Evolutionary conservation across 176 grass and related monocot genomes (phyloP).

Genomic region (Elymus sibiricus): DNA sequence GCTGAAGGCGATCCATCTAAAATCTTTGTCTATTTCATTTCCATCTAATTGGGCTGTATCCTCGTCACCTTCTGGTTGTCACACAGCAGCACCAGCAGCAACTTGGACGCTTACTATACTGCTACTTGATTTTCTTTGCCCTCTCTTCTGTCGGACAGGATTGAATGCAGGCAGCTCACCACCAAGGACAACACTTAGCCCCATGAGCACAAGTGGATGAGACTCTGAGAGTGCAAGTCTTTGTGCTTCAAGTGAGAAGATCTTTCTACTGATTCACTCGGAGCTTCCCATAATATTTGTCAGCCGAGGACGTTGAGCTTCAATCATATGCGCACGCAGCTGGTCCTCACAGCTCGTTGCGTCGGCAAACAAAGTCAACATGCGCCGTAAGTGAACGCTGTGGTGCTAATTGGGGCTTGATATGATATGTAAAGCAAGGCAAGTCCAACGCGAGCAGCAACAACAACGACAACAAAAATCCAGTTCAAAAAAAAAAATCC

Average conservation of each 20-base stretch:
- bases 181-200: neutral
- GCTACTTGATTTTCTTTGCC: neutral
- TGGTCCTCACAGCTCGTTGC: neutral
- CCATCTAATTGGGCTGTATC: neutral
- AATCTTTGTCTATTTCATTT: neutral
- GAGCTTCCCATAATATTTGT: neutral
- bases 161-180: neutral
- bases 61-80: slow-evolving; percentile 27
- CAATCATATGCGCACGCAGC: slow-evolving; percentile 19
- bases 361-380: slow-evolving; percentile 6
- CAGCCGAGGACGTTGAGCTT: neutral
- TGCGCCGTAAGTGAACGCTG: neutral
- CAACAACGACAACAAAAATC: neutral
- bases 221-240: neutral
- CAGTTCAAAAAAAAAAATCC: neutral
- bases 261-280: neutral
- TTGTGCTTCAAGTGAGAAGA: neutral
- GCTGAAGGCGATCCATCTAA: neutral
- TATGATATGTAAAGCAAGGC: neutral
- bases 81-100: slow-evolving; percentile 9
- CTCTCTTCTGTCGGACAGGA: neutral
- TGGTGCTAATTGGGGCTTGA: neutral
- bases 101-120: slow-evolving; percentile 6
- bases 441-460: neutral
- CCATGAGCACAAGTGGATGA: neutral